Evolutionary conservation across 768 basidiomycete species (phyloP).

Genomic region (Serendipita sp.): DNA sequence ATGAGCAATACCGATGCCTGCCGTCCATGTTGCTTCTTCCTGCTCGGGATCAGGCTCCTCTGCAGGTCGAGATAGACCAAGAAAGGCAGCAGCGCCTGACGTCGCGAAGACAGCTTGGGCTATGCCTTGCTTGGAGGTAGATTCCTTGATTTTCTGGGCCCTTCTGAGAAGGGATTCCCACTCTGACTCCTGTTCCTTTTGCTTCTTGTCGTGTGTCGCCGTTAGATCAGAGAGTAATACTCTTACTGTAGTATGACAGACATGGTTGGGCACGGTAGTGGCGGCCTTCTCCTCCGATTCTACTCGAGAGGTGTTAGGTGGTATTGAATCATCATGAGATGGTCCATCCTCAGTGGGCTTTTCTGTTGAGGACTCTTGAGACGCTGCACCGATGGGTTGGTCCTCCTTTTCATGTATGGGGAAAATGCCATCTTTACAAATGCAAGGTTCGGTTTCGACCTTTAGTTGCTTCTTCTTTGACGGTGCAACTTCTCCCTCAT

Average conservation of each 20-base stretch:
- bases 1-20: constrained; percentile 81
- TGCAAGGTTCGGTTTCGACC: constrained; percentile 28
- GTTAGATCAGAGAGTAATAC: constrained; percentile 61
- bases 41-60: constrained; percentile 29
- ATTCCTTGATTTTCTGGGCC: constrained; percentile 22
- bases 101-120: constrained; percentile 13
- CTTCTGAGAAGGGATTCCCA: constrained; percentile 81
- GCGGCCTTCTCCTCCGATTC: not conserved
- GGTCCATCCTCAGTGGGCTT: not conserved
- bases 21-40: constrained; percentile 65
- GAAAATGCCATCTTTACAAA: constrained; percentile 23
- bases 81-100: constrained; percentile 42
- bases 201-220: constrained; percentile 67
- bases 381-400: not conserved
- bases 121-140: constrained; percentile 15
- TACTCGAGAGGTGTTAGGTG: constrained; percentile 2
- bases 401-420: constrained; percentile 15
- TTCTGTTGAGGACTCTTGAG: not conserved
- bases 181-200: constrained; percentile 49
- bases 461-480: constrained; percentile 21
- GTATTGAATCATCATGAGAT: not conserved
- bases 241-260: constrained; percentile 59
- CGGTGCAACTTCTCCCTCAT: constrained; percentile 34
- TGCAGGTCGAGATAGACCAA: constrained; percentile 44
- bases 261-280: constrained; percentile 51